Evolutionary conservation across 2,329 filamentous ascomycete species (phyloP).

Genomic region (Neonectria hederae): DNA sequence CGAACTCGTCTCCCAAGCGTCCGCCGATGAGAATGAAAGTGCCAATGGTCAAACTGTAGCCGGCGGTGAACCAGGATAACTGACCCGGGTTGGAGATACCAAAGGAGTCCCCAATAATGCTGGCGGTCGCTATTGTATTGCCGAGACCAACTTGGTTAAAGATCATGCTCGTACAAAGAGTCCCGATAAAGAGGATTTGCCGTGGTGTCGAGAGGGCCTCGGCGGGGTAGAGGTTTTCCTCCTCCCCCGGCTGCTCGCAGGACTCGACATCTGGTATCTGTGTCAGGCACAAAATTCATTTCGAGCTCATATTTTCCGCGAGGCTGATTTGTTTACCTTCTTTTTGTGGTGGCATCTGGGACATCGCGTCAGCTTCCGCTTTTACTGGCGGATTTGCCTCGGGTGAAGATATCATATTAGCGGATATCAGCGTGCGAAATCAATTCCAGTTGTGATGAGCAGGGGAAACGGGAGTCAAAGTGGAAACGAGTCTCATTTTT

Average conservation of each 20-base stretch:
- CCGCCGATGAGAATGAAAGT: constrained; percentile 63
- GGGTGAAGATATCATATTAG: neutral
- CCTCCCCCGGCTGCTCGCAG: neutral
- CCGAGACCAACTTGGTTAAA: constrained; percentile 12
- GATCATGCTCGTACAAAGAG: constrained; percentile 21
- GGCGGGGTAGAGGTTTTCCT: constrained; percentile 4
- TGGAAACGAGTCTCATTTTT: neutral
- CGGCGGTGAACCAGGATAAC: constrained; percentile 43
- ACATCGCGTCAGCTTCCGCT: neutral
- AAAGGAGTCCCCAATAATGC: constrained; percentile 11
- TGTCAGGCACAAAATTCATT: neutral
- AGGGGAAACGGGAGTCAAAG: neutral
- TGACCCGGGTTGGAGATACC: constrained; percentile 14
- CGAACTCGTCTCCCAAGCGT: constrained; percentile 62
- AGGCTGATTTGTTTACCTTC: neutral
- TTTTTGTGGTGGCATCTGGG: neutral
- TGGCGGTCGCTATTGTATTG: constrained; percentile 8
- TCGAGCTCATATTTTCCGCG: no score
- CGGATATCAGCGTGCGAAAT: neutral
- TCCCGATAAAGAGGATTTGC: constrained; percentile 20
- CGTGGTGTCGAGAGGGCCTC: constrained; percentile 11
- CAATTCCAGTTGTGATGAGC: neutral
- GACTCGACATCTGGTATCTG: constrained; percentile 10
- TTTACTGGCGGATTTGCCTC: neutral
- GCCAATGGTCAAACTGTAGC: constrained; percentile 64